Base-by-base conservation (phyloP, 2,329 filamentous ascomycete species). In the Ceratocystis albifundus region DNA sequence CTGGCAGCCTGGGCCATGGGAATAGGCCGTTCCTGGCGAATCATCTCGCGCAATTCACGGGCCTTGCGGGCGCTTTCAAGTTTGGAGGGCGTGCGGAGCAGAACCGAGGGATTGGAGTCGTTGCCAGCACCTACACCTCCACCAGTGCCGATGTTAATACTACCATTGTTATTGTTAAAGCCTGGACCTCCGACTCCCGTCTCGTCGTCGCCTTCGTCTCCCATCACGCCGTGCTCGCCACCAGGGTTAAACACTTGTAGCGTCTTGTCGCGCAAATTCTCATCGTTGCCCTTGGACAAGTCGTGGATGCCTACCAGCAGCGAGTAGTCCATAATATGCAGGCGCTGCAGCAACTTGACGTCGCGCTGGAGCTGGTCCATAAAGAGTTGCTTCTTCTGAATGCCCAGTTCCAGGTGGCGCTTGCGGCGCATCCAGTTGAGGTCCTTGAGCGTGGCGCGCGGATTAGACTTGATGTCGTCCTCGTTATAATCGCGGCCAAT, bases 301-400 rank as follows among this genome's bases (percentile, higher is more conserved):
- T 99, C 94, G 74, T 99, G 94, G 63, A 97, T 94, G 62, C 94
- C 94, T 65, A 99, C 86, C 46, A 99, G 81, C 69, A 99, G 83
- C 8, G 93, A 97, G 76, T 99, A 99, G 75, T 99, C 94, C 94
- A 99, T 99, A 72, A 99, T 97, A 71, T 96, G 88, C 55, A 97
- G 80, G 71, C 83, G 85, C 76, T 97, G 91, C 68, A 99, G 78
- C 41, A 99, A 80, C 64, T 85, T 84, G 7, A 99, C 94, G 74
- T 99, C 94, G 68, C 84, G 84, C 71, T 91, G 84, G 73, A 99
- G 84, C 76, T 99, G 94, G 72, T 91, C 86, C 61, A 97, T 80
- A 74, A 99, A 99, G 22, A 91, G 78, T 61, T 86, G 81, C 76
- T 93, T 95, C 79, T 96, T 97, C 69, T 87, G 82, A 4, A 94